Base-by-base conservation (phyloP, 139 green algal species). In the Chlamydomonas eustigma region DNA sequence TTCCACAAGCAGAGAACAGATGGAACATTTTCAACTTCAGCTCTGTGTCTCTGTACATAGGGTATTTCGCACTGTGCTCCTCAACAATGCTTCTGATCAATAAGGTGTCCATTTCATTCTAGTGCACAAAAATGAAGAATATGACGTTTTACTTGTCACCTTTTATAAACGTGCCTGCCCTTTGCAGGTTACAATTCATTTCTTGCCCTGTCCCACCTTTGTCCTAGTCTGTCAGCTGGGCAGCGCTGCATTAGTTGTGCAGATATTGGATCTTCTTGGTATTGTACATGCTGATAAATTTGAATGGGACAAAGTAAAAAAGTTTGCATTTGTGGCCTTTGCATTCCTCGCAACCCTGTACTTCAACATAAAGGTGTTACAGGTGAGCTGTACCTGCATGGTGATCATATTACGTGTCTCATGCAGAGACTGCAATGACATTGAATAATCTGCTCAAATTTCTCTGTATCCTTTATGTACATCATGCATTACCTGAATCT, bases 1-100 rank as follows among this genome's bases (percentile, higher is more conserved):
- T n/a, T n/a, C n/a, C n/a, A n/a, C n/a, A n/a, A n/a, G n/a, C n/a
- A n/a, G n/a, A n/a, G n/a, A n/a, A n/a, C n/a, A n/a, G n/a, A n/a
- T n/a, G n/a, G n/a, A n/a, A n/a, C n/a, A n/a, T n/a, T n/a, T n/a
- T n/a, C n/a, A n/a, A n/a, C n/a, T n/a, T n/a, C n/a, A n/a, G n/a
- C n/a, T n/a, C n/a, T n/a, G n/a, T n/a, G n/a, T n/a, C n/a, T n/a
- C n/a, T n/a, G n/a, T n/a, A n/a, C n/a, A n/a, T n/a, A n/a, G n/a
- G n/a, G 37, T 85, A 85, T 66, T 85, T 82, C 24, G 80, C 80
- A 1, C 3, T 68, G 0, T 85, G 80, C 28, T 77, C 58, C 25
- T 76, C 51, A 1, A 85, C 80, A 4, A 85, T 85, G 80, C 67
- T 76, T 34, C 39, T 85, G 1, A 85, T 85, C 39, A 85, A 85